phyloP scores from a whole-genome alignment of 2,329 filamentous ascomycete species.

The Talaromyces sp. region DNA sequence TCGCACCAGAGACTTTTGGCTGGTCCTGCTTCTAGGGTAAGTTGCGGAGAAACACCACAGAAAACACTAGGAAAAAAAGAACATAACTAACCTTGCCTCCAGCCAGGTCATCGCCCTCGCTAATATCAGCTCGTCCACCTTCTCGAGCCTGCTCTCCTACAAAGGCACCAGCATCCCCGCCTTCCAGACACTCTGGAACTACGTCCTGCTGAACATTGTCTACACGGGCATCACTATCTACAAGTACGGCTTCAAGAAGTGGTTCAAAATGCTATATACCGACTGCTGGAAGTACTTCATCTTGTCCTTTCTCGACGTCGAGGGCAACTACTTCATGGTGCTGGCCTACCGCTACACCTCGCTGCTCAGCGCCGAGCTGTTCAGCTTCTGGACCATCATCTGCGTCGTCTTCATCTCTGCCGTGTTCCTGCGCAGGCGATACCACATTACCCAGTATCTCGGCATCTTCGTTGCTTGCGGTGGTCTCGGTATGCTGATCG shows the following conservation, averaged over 20 bases:
- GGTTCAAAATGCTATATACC: slow-evolving; percentile 56
- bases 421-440: slow-evolving; percentile 76
- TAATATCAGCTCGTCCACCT: slow-evolving; percentile 90
- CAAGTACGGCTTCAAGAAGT: slow-evolving; percentile 70
- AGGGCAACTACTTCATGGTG: slow-evolving; percentile 98
- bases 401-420: slow-evolving; percentile 85
- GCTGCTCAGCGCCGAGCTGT: slow-evolving; percentile 84
- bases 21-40: slow-evolving; percentile 9
- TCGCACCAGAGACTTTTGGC: slow-evolving; percentile 11
- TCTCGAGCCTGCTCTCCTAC: slow-evolving; percentile 68
- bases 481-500: slow-evolving; percentile 83
- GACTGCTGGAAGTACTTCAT: slow-evolving; percentile 95
- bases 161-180: slow-evolving; percentile 78
- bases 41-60: not conserved
- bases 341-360: slow-evolving; percentile 91
- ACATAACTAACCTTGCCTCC: not conserved
- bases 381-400: slow-evolving; percentile 98
- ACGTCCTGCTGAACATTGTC: slow-evolving; percentile 74
- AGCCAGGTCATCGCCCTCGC: slow-evolving; percentile 80
- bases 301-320: slow-evolving; percentile 86
- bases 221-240: slow-evolving; percentile 78
- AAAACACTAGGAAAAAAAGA: not conserved
- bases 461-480: slow-evolving; percentile 90
- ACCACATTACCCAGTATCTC: slow-evolving; percentile 76
- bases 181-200: slow-evolving; percentile 95